A percentile compares a stretch with the other conserved stretches of the same genome.
phyloP scores from a whole-genome alignment of 2,329 filamentous ascomycete species.

The Trichoderma gracile region DNA sequence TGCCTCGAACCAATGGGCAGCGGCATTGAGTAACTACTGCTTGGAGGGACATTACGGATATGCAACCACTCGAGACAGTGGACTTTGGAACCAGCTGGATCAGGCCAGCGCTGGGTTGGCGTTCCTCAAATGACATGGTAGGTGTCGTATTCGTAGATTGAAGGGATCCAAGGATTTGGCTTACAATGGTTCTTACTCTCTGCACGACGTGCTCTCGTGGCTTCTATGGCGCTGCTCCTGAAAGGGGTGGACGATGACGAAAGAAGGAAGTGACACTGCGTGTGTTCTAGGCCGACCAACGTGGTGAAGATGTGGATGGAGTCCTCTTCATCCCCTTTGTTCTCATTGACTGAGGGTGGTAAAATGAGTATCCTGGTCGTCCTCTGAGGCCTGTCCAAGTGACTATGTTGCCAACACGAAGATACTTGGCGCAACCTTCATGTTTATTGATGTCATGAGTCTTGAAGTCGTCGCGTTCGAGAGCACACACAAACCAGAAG shows the following conservation, averaged over 20 bases:
- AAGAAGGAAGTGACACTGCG: too few species aligned
- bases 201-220: background rate
- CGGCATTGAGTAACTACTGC: background rate
- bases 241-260: too few species aligned
- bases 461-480: too few species aligned
- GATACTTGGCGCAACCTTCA: too few species aligned
- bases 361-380: too few species aligned
- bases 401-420: too few species aligned
- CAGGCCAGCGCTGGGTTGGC: background rate
- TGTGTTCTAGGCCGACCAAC: too few species aligned
- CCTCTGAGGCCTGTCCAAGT: too few species aligned
- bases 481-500: background rate
- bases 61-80: slow-evolving; percentile 27
- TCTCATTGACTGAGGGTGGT: too few species aligned
- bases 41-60: slow-evolving; percentile 7
- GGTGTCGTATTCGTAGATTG: slow-evolving; percentile 8
- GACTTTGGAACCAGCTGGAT: slow-evolving; percentile 9
- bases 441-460: slow-evolving; percentile 2
- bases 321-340: too few species aligned
- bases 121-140: slow-evolving; percentile 16
- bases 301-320: too few species aligned
- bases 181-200: background rate
- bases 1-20: slow-evolving; percentile 9
- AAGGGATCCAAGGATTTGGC: background rate
- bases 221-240: background rate